These are phyloP conservation scores for Petunia axillaris DNA, from an alignment of 257 asterid genomes.

Conservation along the genomic window DNA sequence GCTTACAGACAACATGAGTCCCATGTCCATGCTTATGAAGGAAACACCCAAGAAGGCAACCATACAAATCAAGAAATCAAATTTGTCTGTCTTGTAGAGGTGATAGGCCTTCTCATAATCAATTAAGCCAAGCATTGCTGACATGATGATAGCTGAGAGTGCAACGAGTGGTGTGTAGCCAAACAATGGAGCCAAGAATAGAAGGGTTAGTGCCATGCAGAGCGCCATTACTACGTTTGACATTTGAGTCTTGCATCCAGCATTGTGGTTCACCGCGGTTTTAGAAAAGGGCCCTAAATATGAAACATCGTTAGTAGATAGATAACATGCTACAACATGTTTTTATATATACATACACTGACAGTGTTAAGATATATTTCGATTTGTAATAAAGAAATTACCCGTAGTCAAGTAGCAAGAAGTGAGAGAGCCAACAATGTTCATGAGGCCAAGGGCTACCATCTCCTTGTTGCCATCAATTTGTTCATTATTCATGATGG, in stretches of 20 bases:
- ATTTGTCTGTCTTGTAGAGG: slow-evolving; percentile 77
- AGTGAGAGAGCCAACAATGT: slow-evolving; percentile 83
- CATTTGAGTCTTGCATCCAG: slow-evolving; percentile 84
- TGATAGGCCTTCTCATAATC: slow-evolving; percentile 69
- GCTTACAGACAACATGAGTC: slow-evolving; percentile 75
- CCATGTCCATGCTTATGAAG: slow-evolving; percentile 88
- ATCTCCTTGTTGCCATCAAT: slow-evolving; percentile 94
- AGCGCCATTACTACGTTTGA: slow-evolving; percentile 69
- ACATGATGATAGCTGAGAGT: slow-evolving; percentile 76
- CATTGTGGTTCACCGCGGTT: slow-evolving; percentile 78
- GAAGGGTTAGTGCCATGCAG: slow-evolving; percentile 65
- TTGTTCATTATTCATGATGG: slow-evolving; percentile 63
- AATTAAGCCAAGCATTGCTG: slow-evolving; percentile 87
- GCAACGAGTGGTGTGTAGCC: slow-evolving; percentile 90
- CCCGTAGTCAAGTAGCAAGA: slow-evolving; percentile 96
- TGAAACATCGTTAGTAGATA: background rate
- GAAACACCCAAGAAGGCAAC: slow-evolving; percentile 74
- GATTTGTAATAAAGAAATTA: slow-evolving; percentile 27
- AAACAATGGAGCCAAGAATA: slow-evolving; percentile 81
- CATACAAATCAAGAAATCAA: slow-evolving; percentile 81
- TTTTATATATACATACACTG: background rate
- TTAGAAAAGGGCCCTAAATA: slow-evolving; percentile 83
- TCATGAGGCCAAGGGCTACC: slow-evolving; percentile 92
- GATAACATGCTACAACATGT: too few relatives aligned
- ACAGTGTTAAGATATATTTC: background rate